Base-by-base conservation (phyloP, 345 rosid species). In the Reutealis trisperma region DNA sequence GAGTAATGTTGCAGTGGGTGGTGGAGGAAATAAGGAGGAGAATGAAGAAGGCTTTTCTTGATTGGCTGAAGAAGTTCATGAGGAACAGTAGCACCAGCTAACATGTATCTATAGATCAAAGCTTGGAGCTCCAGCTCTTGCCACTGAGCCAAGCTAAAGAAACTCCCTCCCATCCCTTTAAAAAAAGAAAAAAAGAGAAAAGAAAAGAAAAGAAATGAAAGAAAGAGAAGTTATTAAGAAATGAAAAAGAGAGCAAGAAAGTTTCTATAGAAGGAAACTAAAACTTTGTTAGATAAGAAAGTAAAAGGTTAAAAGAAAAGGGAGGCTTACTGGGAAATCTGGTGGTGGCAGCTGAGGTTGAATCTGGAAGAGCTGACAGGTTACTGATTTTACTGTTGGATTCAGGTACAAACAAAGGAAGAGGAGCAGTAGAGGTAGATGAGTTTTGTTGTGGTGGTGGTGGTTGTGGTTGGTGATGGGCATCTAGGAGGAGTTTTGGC, bases 101-200 rank as follows among this genome's bases (percentile, higher is more conserved):
- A 70, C 97, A 96, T 93, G 85, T 92, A 94, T 58, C 97, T 90
- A 72, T 90, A 96, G 82, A 96, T 96, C 92, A 92, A 81, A 70
- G 97, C 98, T 82, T 96, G 99, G 45, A 94, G 87, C 85, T 96
- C 97, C 42, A 96, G 92, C 78, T 96, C 98, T 80, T 96, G 98
- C 97, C 94, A 86, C 79, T 94, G 99, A 64, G 85, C 80, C 90
- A 83, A 86, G 87, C 97, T 94, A 68, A 96, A 96, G 82, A 77
- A 87, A 68, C 94, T 88, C 54, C 75, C 42, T 55, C 91, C 91
- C 92, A 90, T 87, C 84, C 85, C 98, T 94, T 75, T 58, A 54
- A 81, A 72, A 77, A 14, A 25, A 12, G 32, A 42, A 63, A 27
- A 41, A 41, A 2, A 42, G 19, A 15, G 14, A 3, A 73, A 10